Evolutionary conservation across 2,329 filamentous ascomycete species (phyloP), one percentile per base, ranked within the genome.

Genomic region (Epichloe elymi): DNA sequence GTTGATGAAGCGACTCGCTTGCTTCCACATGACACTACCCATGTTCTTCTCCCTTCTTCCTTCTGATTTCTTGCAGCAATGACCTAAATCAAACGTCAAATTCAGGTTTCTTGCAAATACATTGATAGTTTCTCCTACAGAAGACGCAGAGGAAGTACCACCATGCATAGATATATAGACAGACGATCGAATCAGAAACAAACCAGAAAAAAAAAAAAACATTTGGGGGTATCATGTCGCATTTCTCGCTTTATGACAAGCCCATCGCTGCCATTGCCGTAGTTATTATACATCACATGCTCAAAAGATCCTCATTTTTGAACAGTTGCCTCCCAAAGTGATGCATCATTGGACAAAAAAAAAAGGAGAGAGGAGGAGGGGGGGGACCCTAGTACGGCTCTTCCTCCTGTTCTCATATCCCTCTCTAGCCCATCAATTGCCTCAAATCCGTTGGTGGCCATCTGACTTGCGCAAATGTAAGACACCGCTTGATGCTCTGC

Each of bases 401-500:
- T 30, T 30, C 30, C 30, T 30, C 30, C 30, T 30, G 10, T 11
- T 7, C 44, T 19, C 4, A 37, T 11, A 7, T 38, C 15, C 14
- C 41, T 4, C 11, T 43, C 62, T 51, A 68, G 3, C 93, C 93
- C 93, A 98, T 98, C 60, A 98, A 72, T 72, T 98, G 93, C 63
- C 88, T 76, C 59, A 93, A 77, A 71, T 97, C 91, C 60, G 89
- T 84, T 0, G 93, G 93, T 52, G 90, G 90, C 93, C 93, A 98
- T 59, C 91, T 81, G 33, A 93, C 90, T 70, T 98, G 93, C 26
- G 91, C 89, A 77, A 96, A 98, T 54, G 88, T 97, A 63, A 98
- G 70, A 64, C 90, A 96, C 44, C 93, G 77, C 75, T 98, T 98
- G 67, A 98, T 97, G 65, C 91, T 96, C 72, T 98, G 93, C 58